A percentile compares a stretch with the other conserved stretches of the same genome.
Evolutionary conservation across 768 basidiomycete genomes (phyloP).

Genomic region (Rhizopogon vinicolor): DNA sequence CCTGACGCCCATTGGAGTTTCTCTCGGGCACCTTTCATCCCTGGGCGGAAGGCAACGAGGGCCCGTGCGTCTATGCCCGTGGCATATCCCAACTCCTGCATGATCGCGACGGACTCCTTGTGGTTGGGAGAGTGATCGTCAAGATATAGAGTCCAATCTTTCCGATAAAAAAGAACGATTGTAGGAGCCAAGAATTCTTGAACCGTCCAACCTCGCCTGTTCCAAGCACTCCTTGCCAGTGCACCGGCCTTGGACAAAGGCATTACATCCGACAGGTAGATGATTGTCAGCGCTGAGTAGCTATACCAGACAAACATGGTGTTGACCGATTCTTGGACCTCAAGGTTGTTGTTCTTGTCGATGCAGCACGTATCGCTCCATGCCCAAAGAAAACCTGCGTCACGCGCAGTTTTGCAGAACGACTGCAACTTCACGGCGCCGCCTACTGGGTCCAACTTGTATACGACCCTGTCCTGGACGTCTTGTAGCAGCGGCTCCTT

Average conservation of each 20-base stretch:
- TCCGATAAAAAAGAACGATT: conserved; percentile 22
- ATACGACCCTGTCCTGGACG: background rate
- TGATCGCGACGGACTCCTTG: background rate
- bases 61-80: background rate
- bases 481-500: background rate
- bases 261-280: background rate
- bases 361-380: conserved; percentile 9
- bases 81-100: background rate
- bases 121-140: background rate
- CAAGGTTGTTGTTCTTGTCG: conserved; percentile 8
- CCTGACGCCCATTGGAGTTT: background rate
- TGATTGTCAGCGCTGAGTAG: background rate
- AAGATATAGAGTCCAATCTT: conserved; percentile 12
- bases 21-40: background rate
- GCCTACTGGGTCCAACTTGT: background rate
- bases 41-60: background rate
- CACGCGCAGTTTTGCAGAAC: background rate
- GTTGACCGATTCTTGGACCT: conserved; percentile 1
- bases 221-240: conserved; percentile 6
- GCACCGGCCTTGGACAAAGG: background rate
- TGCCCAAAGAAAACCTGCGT: background rate
- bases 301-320: conserved; percentile 1
- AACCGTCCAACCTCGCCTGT: conserved; percentile 21
- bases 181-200: conserved; percentile 22
- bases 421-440: background rate